phyloP scores from a whole-genome alignment of 2,329 filamentous ascomycete species.

The Cytospora piceae region DNA sequence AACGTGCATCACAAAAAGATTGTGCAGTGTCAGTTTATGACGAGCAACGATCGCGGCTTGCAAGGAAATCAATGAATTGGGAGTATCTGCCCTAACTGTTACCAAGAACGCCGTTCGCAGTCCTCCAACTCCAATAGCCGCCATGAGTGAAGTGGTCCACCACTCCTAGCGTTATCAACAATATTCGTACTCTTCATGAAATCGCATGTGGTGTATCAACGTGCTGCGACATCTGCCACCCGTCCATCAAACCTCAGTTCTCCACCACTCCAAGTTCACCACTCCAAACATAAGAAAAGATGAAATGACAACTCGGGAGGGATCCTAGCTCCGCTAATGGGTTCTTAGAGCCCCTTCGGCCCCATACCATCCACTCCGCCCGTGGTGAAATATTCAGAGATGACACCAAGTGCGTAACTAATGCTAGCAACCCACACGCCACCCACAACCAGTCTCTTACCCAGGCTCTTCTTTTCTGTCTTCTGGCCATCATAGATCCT shows the following conservation, averaged over 20 bases:
- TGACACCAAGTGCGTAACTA: slow-evolving; percentile 61
- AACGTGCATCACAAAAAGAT: neutral
- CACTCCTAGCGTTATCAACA: slow-evolving; percentile 1
- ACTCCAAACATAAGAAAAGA: neutral
- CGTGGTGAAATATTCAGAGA: slow-evolving; percentile 60
- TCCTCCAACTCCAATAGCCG: neutral
- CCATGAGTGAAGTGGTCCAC: slow-evolving; percentile 15
- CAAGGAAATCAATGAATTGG: slow-evolving; percentile 23
- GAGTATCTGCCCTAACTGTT: slow-evolving; percentile 16
- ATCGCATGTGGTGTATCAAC: neutral
- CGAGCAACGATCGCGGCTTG: neutral
- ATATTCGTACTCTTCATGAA: slow-evolving; percentile 10
- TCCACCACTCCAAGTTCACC: no score
- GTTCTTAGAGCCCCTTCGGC: slow-evolving; percentile 33
- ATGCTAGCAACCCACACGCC: slow-evolving; percentile 58
- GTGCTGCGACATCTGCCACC: no score
- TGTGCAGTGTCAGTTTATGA: neutral
- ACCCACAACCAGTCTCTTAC: slow-evolving; percentile 55
- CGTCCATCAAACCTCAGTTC: neutral
- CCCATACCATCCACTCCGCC: slow-evolving; percentile 50
- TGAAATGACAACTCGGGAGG: neutral
- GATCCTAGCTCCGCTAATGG: neutral
- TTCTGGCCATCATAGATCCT: slow-evolving; percentile 29
- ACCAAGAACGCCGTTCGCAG: slow-evolving; percentile 5
- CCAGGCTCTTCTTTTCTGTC: slow-evolving; percentile 45